Evolutionary conservation across 177 flowering plant species (phyloP), one percentile per base, ranked within the genome.

Genomic region (Vitis hybrid): DNA sequence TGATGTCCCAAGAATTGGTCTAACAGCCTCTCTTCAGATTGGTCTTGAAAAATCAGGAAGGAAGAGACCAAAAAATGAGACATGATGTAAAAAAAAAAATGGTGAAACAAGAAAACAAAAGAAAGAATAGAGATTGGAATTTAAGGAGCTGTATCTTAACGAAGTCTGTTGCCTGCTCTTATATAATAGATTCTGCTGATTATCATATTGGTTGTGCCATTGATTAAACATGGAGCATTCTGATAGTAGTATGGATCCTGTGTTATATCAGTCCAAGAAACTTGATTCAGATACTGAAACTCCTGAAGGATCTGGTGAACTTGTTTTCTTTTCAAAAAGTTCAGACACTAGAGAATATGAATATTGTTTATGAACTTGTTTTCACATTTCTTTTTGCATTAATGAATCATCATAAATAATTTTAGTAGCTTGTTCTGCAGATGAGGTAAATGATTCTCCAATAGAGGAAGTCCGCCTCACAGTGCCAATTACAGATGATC

Each of bases 381-480:
- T 60, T 22, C 0, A 28, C 31, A 28, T 28, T 28, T 28, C 31
- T 4, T 4, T 3, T 24, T 24, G 0, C 0, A 28, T 0, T 3
- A 3, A 28, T 28, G 31, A 28, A 28, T 28, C 31, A 28, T 28
- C 4, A 28, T 28, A 28, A 28, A 24, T 12, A 15, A 9, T 38
- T 1, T 38, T 8, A 38, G 47, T 38, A 38, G 47, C 47, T 67
- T 69, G 66, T n/a, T 57, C 28, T 71, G 73, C 74, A 68, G 82
- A 79, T 7, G 79, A 79, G 70, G 62, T 77, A 20, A 75, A 78
- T 38, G 81, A 78, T 65, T 58, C 18, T 64, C 83, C 83, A 11
- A 75, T 81, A 11, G 83, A 81, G 31, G 77, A 81, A 75, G 81
- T 78, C 31, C 62, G 77, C 14, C 71, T 81, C 11, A 81, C 83